Evolutionary conservation across 1,284 basidiomycete genomes (phyloP), one percentile per base, ranked within the genome.

Genomic region (Irpex lacteus): DNA sequence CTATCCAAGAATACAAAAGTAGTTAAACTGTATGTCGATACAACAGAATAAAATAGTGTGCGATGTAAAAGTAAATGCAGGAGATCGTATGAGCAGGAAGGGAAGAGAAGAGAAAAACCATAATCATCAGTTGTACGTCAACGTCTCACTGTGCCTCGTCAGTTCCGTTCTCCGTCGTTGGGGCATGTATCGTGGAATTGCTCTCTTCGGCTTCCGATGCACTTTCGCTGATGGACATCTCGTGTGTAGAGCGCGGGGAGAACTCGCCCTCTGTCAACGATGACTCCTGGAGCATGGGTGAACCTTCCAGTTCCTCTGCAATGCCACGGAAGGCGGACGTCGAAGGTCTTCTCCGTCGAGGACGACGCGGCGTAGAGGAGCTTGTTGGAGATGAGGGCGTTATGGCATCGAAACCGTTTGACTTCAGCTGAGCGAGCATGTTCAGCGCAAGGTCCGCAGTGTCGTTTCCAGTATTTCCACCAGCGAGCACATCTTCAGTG

Each of bases 391-490:
- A 71, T 13, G 69, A 60, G 1, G 72, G 70, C 26, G 66, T 64
- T 8, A 70, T 18, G 13, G 73, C 68, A 9, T 70, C 66, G 63
- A 75, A 75, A 6, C 74, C 74, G 67, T 87, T 84, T 4, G 87
- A 85, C 72, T 92, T 82, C 44, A 94, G 80, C 53, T 82, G 83
- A 8, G 89, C 89, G 63, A 94, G 74, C 89, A 94, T 90, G 68
- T 89, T 85, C 59, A 84, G 84, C 6, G 92, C 92, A 59, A 85
- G 78, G 64, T 87, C 83, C 9, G 80, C 89, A 1, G 88, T 80
- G 59, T 88, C 84, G 62, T 73, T 74, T 0, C 74, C 76, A 4
- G 70, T 68, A 34, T 70, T 74, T 63, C 54, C 69, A 7, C 69
- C 62, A 1, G 61, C 61, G 4, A 73, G 60, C 9, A 73, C 61